Evolutionary conservation across 176 grass and related monocot genomes (phyloP).

Genomic region (Lolium perenne): DNA sequence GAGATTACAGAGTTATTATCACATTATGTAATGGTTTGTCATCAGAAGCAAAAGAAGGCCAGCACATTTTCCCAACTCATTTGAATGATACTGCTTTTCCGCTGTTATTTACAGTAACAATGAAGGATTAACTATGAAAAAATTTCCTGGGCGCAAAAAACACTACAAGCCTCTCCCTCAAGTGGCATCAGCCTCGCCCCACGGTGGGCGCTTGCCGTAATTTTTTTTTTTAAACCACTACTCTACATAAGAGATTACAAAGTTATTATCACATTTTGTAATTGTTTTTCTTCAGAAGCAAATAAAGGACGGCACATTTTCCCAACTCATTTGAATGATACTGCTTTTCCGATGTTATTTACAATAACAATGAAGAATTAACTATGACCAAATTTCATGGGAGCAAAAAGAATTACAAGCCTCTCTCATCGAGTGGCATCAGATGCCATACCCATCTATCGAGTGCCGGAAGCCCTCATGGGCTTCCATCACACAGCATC

Average conservation of each 20-base stretch:
- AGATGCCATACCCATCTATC: neutral
- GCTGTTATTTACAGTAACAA: no score
- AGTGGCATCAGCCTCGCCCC: no score
- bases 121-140: no score
- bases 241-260: no score
- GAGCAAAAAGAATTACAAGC: slow-evolving; percentile 27
- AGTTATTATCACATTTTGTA: neutral
- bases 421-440: slow-evolving; percentile 35
- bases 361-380: slow-evolving; percentile 58
- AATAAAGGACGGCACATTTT: neutral
- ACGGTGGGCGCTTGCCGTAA: no score
- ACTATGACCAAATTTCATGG: slow-evolving; percentile 49
- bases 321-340: slow-evolving; percentile 42
- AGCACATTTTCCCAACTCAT: no score
- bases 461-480: neutral
- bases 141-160: no score
- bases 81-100: no score
- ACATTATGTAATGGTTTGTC: neutral
- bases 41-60: neutral
- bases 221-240: no score
- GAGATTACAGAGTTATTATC: no score
- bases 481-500: slow-evolving; percentile 23
- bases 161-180: no score
- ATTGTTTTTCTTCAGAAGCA: neutral
- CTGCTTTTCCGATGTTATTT: slow-evolving; percentile 50